Evolutionary conservation across 2,329 filamentous ascomycete genomes (phyloP).

Genomic region (Diaporthe sp.): DNA sequence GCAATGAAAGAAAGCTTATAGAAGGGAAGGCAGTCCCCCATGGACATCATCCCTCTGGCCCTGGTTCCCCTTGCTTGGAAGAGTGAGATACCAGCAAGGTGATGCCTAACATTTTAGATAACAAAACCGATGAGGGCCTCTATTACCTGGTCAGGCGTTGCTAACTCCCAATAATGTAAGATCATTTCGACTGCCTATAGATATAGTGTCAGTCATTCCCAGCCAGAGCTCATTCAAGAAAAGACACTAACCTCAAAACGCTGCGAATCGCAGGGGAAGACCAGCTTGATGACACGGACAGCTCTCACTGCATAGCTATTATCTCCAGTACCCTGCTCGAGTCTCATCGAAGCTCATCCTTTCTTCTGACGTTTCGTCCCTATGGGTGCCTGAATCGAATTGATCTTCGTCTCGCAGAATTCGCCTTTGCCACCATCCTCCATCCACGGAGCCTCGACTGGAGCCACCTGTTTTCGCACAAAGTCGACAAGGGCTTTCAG

Average conservation of each 20-base stretch:
- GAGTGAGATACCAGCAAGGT: background rate
- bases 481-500: slow-evolving; percentile 70
- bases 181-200: no score
- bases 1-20: background rate
- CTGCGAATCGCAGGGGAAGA: background rate
- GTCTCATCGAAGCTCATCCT: background rate
- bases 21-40: background rate
- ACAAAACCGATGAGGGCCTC: background rate
- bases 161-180: background rate
- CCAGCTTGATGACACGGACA: background rate
- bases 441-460: slow-evolving; percentile 71
- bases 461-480: slow-evolving; percentile 64
- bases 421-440: slow-evolving; percentile 56
- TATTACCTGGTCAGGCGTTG: background rate
- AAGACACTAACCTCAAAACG: background rate
- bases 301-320: no score
- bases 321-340: background rate
- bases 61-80: background rate
- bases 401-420: slow-evolving; percentile 64
- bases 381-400: slow-evolving; percentile 57
- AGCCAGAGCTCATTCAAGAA: background rate
- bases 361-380: slow-evolving; percentile 53
- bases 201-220: background rate
- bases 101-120: background rate
- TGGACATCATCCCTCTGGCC: background rate